phyloP scores from a whole-genome alignment of 108 stramenopile species.

The Nitzschia sp. region DNA sequence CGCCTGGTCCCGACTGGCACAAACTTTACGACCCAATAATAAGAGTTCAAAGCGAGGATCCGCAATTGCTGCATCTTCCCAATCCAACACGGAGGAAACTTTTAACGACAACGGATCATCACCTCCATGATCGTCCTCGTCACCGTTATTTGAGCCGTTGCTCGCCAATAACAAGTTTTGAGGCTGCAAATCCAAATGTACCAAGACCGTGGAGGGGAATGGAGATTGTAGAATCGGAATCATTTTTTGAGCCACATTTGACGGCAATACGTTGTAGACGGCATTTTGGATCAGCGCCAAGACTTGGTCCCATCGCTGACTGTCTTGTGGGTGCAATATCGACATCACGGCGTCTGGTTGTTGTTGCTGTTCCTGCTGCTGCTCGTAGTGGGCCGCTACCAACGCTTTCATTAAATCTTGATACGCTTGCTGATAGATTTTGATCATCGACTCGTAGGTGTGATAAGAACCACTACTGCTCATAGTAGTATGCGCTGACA shows the following conservation, averaged over 20 bases:
- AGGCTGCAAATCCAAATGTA: conserved; percentile 88
- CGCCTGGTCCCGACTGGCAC: conserved; percentile 70
- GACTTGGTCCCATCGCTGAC: conserved; percentile 1
- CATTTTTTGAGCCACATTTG: not conserved
- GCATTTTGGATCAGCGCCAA: conserved; percentile 3
- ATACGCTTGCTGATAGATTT: not conserved
- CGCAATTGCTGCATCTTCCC: conserved; percentile 83
- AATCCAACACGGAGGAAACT: conserved; percentile 76
- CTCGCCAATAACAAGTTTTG: conserved; percentile 74
- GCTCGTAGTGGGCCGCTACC: not conserved
- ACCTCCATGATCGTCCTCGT: conserved; percentile 3
- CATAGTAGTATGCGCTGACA: not conserved
- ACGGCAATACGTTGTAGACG: conserved; percentile 6
- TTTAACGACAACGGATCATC: not conserved
- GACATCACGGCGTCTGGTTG: not conserved
- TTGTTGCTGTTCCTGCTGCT: not conserved
- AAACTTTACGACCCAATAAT: conserved; percentile 76
- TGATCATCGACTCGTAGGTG: conserved; percentile 11
- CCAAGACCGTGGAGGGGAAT: conserved; percentile 32
- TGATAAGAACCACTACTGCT: not conserved
- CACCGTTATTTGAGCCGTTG: not conserved
- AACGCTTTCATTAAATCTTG: not conserved
- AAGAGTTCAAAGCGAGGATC: conserved; percentile 85
- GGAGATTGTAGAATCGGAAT: conserved; percentile 31
- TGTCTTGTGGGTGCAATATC: not conserved